phyloP scores from a whole-genome alignment of 2,329 filamentous ascomycete species.

The Lachnellula suecica region DNA sequence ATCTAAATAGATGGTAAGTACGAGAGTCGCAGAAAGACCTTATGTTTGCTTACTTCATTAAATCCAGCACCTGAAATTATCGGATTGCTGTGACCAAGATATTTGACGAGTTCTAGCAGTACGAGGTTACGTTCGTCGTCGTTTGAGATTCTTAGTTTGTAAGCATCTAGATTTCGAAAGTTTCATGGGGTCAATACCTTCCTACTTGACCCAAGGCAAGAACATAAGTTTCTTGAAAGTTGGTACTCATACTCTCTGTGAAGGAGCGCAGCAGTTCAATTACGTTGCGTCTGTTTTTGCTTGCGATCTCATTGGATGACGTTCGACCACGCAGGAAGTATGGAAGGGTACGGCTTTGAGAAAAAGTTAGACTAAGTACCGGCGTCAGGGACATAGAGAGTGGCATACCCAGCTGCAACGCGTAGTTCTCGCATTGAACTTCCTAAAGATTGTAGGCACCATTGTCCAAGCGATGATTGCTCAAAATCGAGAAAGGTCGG shows the following conservation, averaged over 20 bases:
- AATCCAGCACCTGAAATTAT: conserved; percentile 80
- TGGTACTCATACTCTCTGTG: conserved; percentile 65
- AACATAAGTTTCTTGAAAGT: conserved; percentile 80
- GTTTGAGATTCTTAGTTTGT: conserved; percentile 56
- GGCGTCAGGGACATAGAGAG: conserved; percentile 7
- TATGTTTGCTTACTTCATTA: conserved; percentile 63
- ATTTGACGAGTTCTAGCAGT: conserved; percentile 79
- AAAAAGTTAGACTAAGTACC: conserved; percentile 11
- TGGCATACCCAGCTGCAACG: conserved; percentile 66
- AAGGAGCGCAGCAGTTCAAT: conserved; percentile 71
- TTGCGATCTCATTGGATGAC: conserved; percentile 42
- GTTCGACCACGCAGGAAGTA: conserved; percentile 59
- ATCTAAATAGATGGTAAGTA: conserved; percentile 45
- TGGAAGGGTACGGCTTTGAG: conserved; percentile 58
- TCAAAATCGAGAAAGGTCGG: conserved; percentile 64
- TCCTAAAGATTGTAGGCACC: conserved; percentile 77
- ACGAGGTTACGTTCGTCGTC: conserved; percentile 87
- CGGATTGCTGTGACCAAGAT: conserved; percentile 79
- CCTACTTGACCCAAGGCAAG: conserved; percentile 85
- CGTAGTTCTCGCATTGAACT: conserved; percentile 85
- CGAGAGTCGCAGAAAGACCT: neutral
- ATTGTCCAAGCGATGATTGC: conserved; percentile 68
- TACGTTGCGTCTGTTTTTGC: conserved; percentile 66
- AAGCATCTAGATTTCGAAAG: conserved; percentile 2
- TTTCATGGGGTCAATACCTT: conserved; percentile 44